phyloP scores from a whole-genome alignment of 495 filamentous ascomycete species.

The Alectoria sarmentosa region DNA sequence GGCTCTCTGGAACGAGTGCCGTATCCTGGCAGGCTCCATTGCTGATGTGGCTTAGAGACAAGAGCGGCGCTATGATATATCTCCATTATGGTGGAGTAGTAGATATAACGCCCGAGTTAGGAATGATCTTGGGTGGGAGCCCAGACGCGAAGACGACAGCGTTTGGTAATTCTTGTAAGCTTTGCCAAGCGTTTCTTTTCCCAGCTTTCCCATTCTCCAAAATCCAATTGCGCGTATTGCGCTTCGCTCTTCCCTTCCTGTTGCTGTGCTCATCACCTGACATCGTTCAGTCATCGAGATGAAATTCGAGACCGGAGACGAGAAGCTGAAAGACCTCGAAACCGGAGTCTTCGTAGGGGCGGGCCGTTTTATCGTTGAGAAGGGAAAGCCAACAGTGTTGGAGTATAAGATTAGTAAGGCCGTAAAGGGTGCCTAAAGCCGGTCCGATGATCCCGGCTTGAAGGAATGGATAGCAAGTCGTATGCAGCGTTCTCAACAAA shows the following conservation, averaged over 20 bases:
- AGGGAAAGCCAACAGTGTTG: conserved; percentile 46
- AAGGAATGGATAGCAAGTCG: too few species aligned
- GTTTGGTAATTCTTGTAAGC: conserved; percentile 53
- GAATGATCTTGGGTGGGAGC: conserved; percentile 38
- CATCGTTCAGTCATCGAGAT: conserved; percentile 40
- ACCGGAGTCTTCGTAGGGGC: conserved; percentile 47
- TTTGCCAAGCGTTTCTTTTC: neutral
- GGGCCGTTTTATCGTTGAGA: conserved; percentile 47
- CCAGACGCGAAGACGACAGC: conserved; percentile 44
- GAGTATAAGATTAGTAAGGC: conserved; percentile 55
- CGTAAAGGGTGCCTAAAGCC: conserved; percentile 1
- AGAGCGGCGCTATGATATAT: conserved; percentile 35
- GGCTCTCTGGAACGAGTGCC: too few species aligned
- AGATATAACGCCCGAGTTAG: conserved; percentile 32
- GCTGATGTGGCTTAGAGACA: conserved; percentile 24
- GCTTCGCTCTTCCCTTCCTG: neutral
- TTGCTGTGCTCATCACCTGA: neutral
- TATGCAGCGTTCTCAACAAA: too few species aligned
- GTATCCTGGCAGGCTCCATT: neutral
- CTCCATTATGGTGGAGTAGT: conserved; percentile 47
- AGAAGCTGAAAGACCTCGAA: conserved; percentile 45
- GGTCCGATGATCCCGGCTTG: too few species aligned
- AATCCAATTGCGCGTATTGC: too few species aligned
- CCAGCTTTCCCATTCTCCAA: neutral
- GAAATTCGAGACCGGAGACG: conserved; percentile 48